Conservation (phyloP, 2,329 filamentous ascomycete species). For the Penicillium sp. region DNA sequence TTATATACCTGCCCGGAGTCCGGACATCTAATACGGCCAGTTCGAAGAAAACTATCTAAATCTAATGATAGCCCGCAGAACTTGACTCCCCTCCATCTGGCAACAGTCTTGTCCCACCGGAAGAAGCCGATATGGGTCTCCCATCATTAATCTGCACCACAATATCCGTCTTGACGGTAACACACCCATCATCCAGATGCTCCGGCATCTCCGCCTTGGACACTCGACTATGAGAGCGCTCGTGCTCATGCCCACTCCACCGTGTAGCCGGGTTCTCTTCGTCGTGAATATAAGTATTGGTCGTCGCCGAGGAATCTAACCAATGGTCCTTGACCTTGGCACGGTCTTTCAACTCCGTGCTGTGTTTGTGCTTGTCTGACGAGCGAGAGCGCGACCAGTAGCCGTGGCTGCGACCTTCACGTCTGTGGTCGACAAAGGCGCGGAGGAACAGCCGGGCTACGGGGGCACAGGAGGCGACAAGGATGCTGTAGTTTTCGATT, state of each 20-base stretch:
- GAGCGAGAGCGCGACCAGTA: conserved; percentile 27
- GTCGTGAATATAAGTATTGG: conserved; percentile 9
- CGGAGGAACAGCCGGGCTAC: conserved; percentile 35
- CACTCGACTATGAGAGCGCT: conserved; percentile 14
- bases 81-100: conserved; percentile 14
- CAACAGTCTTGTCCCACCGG: conserved; percentile 18
- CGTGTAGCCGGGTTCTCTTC: conserved; percentile 13
- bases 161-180: conserved; percentile 34
- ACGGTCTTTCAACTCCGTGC: conserved; percentile 19
- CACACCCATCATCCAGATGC: conserved; percentile 15
- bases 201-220: conserved; percentile 14
- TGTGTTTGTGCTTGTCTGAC: conserved; percentile 13
- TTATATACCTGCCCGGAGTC: too few species aligned
- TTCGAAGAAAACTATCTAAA: too few species aligned
- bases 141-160: conserved; percentile 27
- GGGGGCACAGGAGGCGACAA: conserved; percentile 36
- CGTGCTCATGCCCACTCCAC: conserved; percentile 7
- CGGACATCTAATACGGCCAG: too few species aligned
- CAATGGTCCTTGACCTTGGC: conserved; percentile 12
- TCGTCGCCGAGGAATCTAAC: conserved; percentile 15
- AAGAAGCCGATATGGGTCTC: conserved; percentile 11
- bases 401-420: conserved; percentile 16
- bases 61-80: neutral
- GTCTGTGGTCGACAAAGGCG: conserved; percentile 27
- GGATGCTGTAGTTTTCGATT: conserved; percentile 39